These are phyloP conservation scores for Geotrichum carabidarum DNA, from an alignment of 1,139 yeast genomes.

Conservation along the genomic window DNA sequence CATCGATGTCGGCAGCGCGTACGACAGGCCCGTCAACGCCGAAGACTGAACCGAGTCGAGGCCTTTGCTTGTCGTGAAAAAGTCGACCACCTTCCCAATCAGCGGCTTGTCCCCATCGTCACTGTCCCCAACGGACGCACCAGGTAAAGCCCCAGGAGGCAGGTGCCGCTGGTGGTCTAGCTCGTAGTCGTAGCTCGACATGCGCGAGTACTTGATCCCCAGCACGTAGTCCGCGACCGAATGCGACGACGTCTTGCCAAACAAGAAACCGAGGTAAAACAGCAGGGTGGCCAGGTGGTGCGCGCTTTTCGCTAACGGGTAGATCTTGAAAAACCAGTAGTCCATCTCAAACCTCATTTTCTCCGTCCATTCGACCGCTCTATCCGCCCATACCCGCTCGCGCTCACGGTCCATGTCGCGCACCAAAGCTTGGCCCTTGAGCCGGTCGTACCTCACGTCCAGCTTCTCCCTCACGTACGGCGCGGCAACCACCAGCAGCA, in stretches of 20 bases:
- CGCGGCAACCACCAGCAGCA: conserved; percentile 59
- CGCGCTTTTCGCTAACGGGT: conserved; percentile 54
- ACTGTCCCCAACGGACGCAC: conserved; percentile 8
- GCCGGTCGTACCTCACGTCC: conserved; percentile 58
- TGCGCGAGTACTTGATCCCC: conserved; percentile 64
- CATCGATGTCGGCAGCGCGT: conserved; percentile 74
- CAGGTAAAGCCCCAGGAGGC: not conserved
- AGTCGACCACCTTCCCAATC: conserved; percentile 21
- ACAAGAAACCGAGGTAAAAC: conserved; percentile 59
- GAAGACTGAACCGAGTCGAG: conserved; percentile 39
- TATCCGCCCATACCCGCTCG: conserved; percentile 30
- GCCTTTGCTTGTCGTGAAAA: conserved; percentile 25
- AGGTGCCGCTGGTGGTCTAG: conserved; percentile 35
- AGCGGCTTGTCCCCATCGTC: conserved; percentile 19
- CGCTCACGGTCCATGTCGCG: conserved; percentile 42
- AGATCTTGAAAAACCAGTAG: conserved; percentile 50
- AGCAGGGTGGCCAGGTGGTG: conserved; percentile 52
- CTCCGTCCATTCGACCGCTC: conserved; percentile 22
- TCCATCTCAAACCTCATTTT: conserved; percentile 35
- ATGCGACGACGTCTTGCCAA: conserved; percentile 58
- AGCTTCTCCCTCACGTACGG: conserved; percentile 69
- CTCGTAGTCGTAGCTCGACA: conserved; percentile 57
- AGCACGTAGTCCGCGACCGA: conserved; percentile 58
- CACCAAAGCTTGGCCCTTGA: conserved; percentile 56
- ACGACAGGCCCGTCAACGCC: conserved; percentile 28